Conservation (phyloP, 2,329 filamentous ascomycete species). For the Fusarium duplospermum region DNA sequence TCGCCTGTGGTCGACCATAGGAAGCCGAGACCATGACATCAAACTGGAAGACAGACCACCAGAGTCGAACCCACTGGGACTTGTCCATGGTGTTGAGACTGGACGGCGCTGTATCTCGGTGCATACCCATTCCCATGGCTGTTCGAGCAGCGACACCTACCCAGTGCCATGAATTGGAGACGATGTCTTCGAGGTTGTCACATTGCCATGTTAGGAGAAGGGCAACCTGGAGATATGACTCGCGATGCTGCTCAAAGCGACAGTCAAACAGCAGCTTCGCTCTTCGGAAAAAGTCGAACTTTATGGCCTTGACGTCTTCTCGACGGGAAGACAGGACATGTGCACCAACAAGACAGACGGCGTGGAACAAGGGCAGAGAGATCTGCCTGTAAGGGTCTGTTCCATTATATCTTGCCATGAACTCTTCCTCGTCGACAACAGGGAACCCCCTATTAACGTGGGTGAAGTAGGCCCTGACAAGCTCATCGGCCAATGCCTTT, state of each 20-base stretch:
- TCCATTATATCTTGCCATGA: slow-evolving; percentile 62
- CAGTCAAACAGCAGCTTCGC: slow-evolving; percentile 65
- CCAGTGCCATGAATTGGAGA: slow-evolving; percentile 65
- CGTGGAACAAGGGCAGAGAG: slow-evolving; percentile 61
- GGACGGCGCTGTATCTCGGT: slow-evolving; percentile 49
- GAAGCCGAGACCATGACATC: slow-evolving; percentile 52
- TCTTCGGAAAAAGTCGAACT: slow-evolving; percentile 62
- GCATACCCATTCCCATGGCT: slow-evolving; percentile 66
- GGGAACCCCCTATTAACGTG: slow-evolving; percentile 64
- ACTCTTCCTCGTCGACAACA: slow-evolving; percentile 62
- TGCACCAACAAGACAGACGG: slow-evolving; percentile 62
- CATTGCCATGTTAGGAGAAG: slow-evolving; percentile 67
- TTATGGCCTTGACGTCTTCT: slow-evolving; percentile 54
- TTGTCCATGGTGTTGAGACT: slow-evolving; percentile 47
- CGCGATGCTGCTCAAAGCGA: slow-evolving; percentile 64
- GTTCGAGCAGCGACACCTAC: slow-evolving; percentile 64
- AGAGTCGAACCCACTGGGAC: slow-evolving; percentile 52
- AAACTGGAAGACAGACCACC: slow-evolving; percentile 56
- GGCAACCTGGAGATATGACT: slow-evolving; percentile 65
- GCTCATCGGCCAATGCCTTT: slow-evolving; percentile 59
- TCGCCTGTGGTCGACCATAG: slow-evolving; percentile 63
- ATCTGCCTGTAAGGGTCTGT: slow-evolving; percentile 57
- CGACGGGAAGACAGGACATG: slow-evolving; percentile 58
- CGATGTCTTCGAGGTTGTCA: slow-evolving; percentile 65
- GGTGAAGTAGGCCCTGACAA: slow-evolving; percentile 63